Conservation (phyloP, 495 filamentous ascomycete genomes). For the Penicillium manginii region DNA sequence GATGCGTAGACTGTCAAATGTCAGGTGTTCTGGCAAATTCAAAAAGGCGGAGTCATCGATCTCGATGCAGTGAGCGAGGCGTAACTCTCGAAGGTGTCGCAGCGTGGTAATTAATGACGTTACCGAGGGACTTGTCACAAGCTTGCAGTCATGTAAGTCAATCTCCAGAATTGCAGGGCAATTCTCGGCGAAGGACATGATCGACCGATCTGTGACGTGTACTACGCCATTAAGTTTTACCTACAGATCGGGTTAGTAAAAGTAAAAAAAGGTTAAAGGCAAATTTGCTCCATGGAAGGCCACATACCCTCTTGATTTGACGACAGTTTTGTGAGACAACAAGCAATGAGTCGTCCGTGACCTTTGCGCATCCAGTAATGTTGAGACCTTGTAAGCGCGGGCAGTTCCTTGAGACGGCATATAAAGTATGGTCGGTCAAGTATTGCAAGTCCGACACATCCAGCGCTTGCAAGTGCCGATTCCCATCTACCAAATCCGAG, state of each 20-base stretch:
- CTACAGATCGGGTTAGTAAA: slow-evolving; percentile 41
- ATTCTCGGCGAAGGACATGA: slow-evolving; percentile 82
- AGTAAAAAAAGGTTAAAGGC: not conserved
- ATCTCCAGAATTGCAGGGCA: slow-evolving; percentile 95
- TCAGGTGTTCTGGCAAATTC: slow-evolving; percentile 67
- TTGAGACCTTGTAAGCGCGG: slow-evolving; percentile 89
- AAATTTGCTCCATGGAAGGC: not conserved
- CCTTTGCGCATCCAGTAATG: slow-evolving; percentile 79
- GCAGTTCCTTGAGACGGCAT: slow-evolving; percentile 80
- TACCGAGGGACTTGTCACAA: slow-evolving; percentile 78
- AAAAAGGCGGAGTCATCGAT: slow-evolving; percentile 88
- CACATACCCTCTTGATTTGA: slow-evolving; percentile 81
- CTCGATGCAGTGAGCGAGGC: slow-evolving; percentile 79
- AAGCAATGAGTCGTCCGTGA: slow-evolving; percentile 84
- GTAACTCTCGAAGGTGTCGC: slow-evolving; percentile 82
- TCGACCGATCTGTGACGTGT: slow-evolving; percentile 76
- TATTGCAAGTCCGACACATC: slow-evolving; percentile 82
- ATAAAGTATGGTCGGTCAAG: slow-evolving; percentile 82
- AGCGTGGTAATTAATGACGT: slow-evolving; percentile 76
- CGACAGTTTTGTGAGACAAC: slow-evolving; percentile 82
- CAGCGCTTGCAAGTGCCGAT: slow-evolving; percentile 80
- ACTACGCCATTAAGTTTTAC: slow-evolving; percentile 91
- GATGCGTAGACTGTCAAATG: slow-evolving; percentile 86
- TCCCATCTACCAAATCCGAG: slow-evolving; percentile 76
- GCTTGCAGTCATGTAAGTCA: slow-evolving; percentile 84